Evolutionary conservation across 441 rosid genomes (phyloP), one percentile per base, ranked within the genome.

Genomic region (Capsella rubella): DNA sequence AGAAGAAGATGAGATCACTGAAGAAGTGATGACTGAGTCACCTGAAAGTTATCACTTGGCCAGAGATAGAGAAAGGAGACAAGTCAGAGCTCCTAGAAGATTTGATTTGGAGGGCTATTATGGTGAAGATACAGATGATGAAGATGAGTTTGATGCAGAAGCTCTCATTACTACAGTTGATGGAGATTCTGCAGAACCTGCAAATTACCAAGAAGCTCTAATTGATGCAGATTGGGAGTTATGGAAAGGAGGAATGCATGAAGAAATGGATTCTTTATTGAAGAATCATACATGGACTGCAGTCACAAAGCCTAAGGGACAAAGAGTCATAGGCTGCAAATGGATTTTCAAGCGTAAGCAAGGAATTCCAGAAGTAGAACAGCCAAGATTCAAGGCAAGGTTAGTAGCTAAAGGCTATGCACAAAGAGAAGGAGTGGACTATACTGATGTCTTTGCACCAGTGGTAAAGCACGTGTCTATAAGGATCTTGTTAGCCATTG

Each of bases 281-380:
- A 64, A 64, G 42, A 64, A 47, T 47, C 14, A 46, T 3, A 64
- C 68, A 14, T 64, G 53, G 43, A 31, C 5, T 29, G 12, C 13
- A 0, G 11, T 64, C 0, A n/a, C 6, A 5, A 15, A 1, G 11
- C 52, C 37, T 4, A 8, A 29, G 11, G 8, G 15, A 1, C 10
- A 64, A 34, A 18, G 15, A 0, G 3, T 61, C 1, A 43, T 61
- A 1, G 51, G 51, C 0, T 42, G 51, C 6, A 61, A 42, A 1
- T 61, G 66, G 31, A 29, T 46, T n/a, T 64, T 29, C 29, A 64
- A 32, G 16, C 43, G 28, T 25, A 63, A 63, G 27, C 2, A 25
- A 6, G 68, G 55, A 28, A 63, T 43, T 43, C 52, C 67, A 3
- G 7, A 37, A 13, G 7, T 63, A 0, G 43, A 63, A 9, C 4